Base-by-base conservation (phyloP, 2,329 filamentous ascomycete species). In the Boeremia lycopersici region DNA sequence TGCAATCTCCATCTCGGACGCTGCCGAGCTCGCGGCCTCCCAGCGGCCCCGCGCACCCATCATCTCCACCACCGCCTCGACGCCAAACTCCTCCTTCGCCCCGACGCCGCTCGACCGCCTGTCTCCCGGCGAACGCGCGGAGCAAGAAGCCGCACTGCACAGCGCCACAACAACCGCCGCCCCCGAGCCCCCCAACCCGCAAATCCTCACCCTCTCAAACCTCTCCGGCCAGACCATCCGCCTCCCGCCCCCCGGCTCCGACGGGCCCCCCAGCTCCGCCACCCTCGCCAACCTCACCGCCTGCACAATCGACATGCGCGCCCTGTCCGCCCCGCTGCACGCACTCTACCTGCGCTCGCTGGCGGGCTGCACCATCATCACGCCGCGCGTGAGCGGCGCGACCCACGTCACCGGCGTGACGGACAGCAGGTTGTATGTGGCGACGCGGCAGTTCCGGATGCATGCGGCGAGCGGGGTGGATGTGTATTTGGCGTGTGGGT, bases 381-480 rank as follows among this genome's bases (percentile, higher is more conserved):
- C 88, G 34, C 92, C 93, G 0, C 84, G 86, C 50, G 89, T 97
- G 6, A 81, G 83, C 35, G 95, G 95, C 0, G 86, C 95, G 0
- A 86, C 89, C 8, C 93, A 98, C 70, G 84, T 98, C 46, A 98
- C 93, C 0, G 83, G 82, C 0, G 78, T 96, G 1, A 78, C 81
- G 45, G 80, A 91, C 65, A 90, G 87, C 59, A 84, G 91, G n/a
- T 86, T 97, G 0, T 86, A 96, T 2, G 82, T 85, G 6, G 36
- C 61, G 7, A 89, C 90, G 47, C 84, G 89, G n/a, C 95, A 99
- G 74, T 91, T 96, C 67, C 85, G 95, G 19, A 93, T 99, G 79
- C 95, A 99, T 72, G 89, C 93, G 62, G 96, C 91, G 69, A 81
- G 79, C 39, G 84, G 92, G 57, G 89, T 96, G 31, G 86, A 91